Conservation (phyloP, 768 basidiomycete species). For the Tricholoma flavovirens region DNA sequence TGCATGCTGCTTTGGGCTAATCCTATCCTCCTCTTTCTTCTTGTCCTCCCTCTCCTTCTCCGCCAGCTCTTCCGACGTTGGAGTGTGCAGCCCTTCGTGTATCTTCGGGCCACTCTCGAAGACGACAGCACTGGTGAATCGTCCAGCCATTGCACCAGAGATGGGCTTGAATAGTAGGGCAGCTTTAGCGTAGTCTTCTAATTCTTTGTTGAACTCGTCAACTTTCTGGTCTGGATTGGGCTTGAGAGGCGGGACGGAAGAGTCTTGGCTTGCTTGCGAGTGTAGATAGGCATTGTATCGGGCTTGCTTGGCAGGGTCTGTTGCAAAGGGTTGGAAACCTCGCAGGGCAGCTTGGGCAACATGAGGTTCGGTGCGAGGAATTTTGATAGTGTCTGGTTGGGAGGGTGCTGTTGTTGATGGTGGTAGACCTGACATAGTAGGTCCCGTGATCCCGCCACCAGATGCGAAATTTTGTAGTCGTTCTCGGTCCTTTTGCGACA, state of each 20-base stretch:
- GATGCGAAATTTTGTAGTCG: slow-evolving; percentile 62
- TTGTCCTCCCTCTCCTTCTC: slow-evolving; percentile 37
- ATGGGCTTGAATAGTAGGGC: slow-evolving; percentile 90
- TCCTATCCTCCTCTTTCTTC: slow-evolving; percentile 46
- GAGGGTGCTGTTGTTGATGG: slow-evolving; percentile 20
- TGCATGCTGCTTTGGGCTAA: slow-evolving; percentile 75
- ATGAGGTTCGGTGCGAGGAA: slow-evolving; percentile 64
- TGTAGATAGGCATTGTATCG: slow-evolving; percentile 81
- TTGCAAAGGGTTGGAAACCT: slow-evolving; percentile 86
- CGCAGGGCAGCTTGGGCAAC: slow-evolving; percentile 81
- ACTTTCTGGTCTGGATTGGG: slow-evolving; percentile 52
- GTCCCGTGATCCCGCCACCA: slow-evolving; percentile 14
- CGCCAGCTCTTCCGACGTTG: slow-evolving; percentile 39
- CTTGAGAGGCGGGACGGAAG: slow-evolving; percentile 42
- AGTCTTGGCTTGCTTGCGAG: slow-evolving; percentile 53
- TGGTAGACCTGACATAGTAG: slow-evolving; percentile 18
- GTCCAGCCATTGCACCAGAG: slow-evolving; percentile 85
- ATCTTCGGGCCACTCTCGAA: slow-evolving; percentile 61
- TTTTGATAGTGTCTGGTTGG: slow-evolving; percentile 24
- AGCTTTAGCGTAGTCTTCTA: slow-evolving; percentile 81
- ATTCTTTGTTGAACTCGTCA: slow-evolving; percentile 75
- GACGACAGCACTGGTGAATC: slow-evolving; percentile 81
- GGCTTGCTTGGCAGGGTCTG: slow-evolving; percentile 71
- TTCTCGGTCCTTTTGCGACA: slow-evolving; percentile 89
- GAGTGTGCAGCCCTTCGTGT: slow-evolving; percentile 64